Evolutionary conservation across 768 basidiomycete genomes (phyloP).

Genomic region (Psilocybe subaeruginosa): DNA sequence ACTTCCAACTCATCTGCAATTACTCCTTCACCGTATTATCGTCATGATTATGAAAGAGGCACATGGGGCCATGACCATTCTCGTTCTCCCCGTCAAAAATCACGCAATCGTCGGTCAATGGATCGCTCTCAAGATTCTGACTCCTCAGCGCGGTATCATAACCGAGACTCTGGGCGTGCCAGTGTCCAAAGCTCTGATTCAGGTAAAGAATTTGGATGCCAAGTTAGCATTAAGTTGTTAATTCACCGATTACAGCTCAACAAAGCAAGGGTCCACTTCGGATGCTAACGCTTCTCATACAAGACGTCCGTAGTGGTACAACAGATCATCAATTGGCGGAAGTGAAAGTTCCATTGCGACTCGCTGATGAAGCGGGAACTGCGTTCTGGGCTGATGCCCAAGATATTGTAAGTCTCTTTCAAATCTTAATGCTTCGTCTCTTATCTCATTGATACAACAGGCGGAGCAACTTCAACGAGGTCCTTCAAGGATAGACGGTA

Average conservation of each 20-base stretch:
- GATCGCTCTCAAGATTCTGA: neutral
- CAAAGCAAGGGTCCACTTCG: constrained; percentile 33
- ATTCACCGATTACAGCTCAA: neutral
- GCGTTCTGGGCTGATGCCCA: constrained; percentile 76
- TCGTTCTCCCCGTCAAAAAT: constrained; percentile 14
- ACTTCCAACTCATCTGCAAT: constrained; percentile 1
- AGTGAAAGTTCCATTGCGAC: constrained; percentile 60
- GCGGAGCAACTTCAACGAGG: constrained; percentile 58
- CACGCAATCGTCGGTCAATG: constrained; percentile 8
- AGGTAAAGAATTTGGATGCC: neutral
- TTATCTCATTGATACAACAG: constrained; percentile 24
- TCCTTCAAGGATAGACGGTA: constrained; percentile 74
- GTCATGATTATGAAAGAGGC: constrained; percentile 34
- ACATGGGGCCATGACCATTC: constrained; percentile 5
- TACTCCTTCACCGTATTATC: constrained; percentile 25
- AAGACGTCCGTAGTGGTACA: constrained; percentile 57
- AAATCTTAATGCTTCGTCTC: neutral
- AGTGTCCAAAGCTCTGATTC: neutral
- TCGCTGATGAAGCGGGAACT: constrained; percentile 48
- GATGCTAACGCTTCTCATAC: constrained; percentile 70
- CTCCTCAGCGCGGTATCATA: neutral
- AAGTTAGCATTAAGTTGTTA: neutral
- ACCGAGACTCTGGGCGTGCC: neutral
- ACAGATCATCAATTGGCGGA: constrained; percentile 67
- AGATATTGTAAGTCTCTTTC: constrained; percentile 47